These are phyloP conservation scores for Artemisia annua DNA, from an alignment of 129 eudicot species.

Conservation along the genomic window DNA sequence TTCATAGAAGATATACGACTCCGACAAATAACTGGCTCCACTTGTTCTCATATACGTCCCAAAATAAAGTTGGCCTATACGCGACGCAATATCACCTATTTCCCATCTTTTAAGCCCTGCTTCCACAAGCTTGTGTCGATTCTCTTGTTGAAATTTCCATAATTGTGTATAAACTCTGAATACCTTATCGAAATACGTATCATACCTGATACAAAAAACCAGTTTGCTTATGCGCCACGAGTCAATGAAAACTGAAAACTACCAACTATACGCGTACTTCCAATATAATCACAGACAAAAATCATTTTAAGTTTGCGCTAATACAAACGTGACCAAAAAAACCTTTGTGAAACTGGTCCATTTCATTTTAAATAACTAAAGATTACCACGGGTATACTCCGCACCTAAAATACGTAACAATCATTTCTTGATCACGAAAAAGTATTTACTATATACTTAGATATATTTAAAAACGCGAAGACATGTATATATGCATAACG, in stretches of 20 bases:
- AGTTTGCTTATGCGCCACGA: constrained; percentile 9
- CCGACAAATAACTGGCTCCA: constrained; percentile 82
- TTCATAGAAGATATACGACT: constrained; percentile 89
- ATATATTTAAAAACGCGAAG: neutral
- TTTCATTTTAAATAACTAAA: neutral
- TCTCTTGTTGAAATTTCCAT: constrained; percentile 98
- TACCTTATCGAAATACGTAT: constrained; percentile 82
- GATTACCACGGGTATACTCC: neutral
- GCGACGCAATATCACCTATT: constrained; percentile 96
- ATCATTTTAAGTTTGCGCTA: too few relatives aligned
- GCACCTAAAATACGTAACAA: constrained; percentile 5
- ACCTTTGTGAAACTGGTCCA: too few relatives aligned
- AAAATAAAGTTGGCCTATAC: constrained; percentile 93
- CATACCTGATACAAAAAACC: constrained; percentile 64
- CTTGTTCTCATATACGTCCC: constrained; percentile 98
- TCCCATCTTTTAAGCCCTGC: constrained; percentile 98
- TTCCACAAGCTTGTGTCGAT: constrained; percentile 87
- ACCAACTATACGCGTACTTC: neutral
- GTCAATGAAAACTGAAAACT: neutral
- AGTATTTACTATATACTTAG: neutral
- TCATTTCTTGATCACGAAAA: neutral
- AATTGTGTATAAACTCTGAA: constrained; percentile 86
- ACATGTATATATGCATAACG: neutral
- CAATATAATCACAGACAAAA: neutral
- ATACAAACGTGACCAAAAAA: too few relatives aligned